Evolutionary conservation across 495 filamentous ascomycete species (phyloP).

Genomic region (Aspergillus sclerotiicarbonarius): DNA sequence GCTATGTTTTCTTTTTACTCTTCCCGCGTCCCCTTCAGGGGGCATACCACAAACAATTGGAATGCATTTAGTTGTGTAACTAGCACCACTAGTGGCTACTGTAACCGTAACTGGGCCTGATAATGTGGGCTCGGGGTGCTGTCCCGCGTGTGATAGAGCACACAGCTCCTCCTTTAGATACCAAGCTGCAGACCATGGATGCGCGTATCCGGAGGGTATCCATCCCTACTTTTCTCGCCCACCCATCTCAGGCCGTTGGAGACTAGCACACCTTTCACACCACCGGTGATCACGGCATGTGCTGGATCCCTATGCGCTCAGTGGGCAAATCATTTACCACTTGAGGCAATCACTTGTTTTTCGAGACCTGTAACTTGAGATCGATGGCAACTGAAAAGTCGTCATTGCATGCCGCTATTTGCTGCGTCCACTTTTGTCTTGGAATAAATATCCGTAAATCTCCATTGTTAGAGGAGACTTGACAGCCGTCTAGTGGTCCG

Average conservation of each 20-base stretch:
- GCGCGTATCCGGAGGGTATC: neutral
- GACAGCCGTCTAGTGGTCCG: neutral
- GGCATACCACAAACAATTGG: neutral
- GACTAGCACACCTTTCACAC: neutral
- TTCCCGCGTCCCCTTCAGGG: neutral
- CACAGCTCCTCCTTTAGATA: neutral
- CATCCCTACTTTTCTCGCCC: neutral
- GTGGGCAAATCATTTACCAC: conserved; percentile 7
- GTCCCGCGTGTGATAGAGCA: neutral
- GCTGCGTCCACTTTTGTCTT: conserved; percentile 2
- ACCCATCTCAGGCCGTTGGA: neutral
- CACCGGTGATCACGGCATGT: conserved; percentile 16
- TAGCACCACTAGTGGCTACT: neutral
- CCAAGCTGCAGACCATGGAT: neutral
- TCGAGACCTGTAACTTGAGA: conserved; percentile 4
- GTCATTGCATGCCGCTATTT: neutral
- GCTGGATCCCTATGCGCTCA: conserved; percentile 10
- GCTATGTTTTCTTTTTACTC: neutral
- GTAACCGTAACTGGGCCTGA: neutral
- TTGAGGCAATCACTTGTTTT: conserved; percentile 3
- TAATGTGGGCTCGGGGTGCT: neutral
- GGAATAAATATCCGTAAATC: neutral
- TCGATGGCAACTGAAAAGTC: neutral
- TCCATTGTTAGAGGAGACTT: neutral
- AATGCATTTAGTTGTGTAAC: neutral